Conservation (phyloP, 2,329 filamentous ascomycete species). For the Neofusicoccum sp. region DNA sequence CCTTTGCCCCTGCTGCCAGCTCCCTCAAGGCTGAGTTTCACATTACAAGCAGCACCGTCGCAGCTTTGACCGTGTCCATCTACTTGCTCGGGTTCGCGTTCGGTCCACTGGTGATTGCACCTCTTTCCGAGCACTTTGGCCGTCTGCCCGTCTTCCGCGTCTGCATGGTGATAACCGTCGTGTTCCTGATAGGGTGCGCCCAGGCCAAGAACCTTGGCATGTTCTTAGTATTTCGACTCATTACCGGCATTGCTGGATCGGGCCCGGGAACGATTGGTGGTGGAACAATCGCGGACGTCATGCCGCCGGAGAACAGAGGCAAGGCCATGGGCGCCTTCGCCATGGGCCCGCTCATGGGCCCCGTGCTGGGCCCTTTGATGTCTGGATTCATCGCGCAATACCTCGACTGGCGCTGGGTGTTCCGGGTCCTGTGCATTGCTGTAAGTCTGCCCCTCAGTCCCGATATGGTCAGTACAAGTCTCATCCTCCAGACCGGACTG, state of each 20-base stretch:
- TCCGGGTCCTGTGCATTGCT: not conserved
- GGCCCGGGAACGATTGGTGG: conserved; percentile 49
- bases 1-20: conserved; percentile 24
- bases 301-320: conserved; percentile 50
- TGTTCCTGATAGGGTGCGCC: conserved; percentile 32
- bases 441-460: not conserved
- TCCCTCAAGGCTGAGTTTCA: conserved; percentile 24
- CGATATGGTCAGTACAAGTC: not conserved
- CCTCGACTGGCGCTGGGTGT: not conserved
- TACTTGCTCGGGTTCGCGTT: conserved; percentile 33
- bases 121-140: conserved; percentile 33
- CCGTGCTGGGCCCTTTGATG: conserved; percentile 43
- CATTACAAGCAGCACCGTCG: conserved; percentile 14
- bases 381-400: not conserved
- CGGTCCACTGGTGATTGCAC: conserved; percentile 33
- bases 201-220: conserved; percentile 26
- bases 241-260: conserved; percentile 29
- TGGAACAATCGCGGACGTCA: conserved; percentile 56
- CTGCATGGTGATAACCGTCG: conserved; percentile 24
- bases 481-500: not conserved
- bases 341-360: conserved; percentile 55
- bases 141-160: conserved; percentile 27
- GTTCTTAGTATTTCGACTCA: conserved; percentile 33
- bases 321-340: conserved; percentile 52
- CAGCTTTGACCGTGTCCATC: conserved; percentile 29